Base-by-base conservation (phyloP, 1,139 yeast species). In the Saccharomyces hybrid region DNA sequence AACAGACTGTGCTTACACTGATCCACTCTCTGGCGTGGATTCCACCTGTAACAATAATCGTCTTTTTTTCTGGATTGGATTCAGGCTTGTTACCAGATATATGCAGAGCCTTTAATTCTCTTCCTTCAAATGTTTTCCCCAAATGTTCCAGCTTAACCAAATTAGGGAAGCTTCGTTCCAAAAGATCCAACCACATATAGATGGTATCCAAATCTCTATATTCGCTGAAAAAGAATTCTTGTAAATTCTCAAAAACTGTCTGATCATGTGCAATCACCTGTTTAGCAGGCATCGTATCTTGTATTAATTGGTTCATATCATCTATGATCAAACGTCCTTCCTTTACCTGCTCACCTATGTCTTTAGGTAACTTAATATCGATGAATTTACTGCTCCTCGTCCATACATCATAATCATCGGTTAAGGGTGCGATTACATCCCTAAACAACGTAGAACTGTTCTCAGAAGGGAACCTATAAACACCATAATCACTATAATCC, bases 1-100 rank as follows among this genome's bases (percentile, higher is more conserved):
- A 88, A 57, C 88, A 79, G 1, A 81, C 84, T 0, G 93, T 78
- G 7, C 91, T 80, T 4, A 84, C 82, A 30, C 91, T 81, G 20
- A 89, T 79, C 97, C 97, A 90, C 70, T 90, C 97, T 51, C 97
- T 78, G 0, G 96, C 95, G 70, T 90, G 97, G 1, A 86, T 78
- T 1, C 96, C 97, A 23, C 93, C 91, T 0, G 93, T 82, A 13
- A 90, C 75, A 1, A 89, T 86, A 50, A 90, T 78, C 0, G 95
- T 86, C 65, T 82, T 84, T 63, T 81, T 78, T 20, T 76, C 74
- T 51, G 82, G 84, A 32, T 77, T 75, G 41, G 69, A 62, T n/a
- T 73, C 76, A 9, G 70, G 70, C 32, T 65, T 65, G 13, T 67
- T 66, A 34, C 79, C 79, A 3, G 79, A 77, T 2, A 88, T 68